Evolutionary conservation across 345 rosid genomes (phyloP).

Genomic region (Garcia nutans): DNA sequence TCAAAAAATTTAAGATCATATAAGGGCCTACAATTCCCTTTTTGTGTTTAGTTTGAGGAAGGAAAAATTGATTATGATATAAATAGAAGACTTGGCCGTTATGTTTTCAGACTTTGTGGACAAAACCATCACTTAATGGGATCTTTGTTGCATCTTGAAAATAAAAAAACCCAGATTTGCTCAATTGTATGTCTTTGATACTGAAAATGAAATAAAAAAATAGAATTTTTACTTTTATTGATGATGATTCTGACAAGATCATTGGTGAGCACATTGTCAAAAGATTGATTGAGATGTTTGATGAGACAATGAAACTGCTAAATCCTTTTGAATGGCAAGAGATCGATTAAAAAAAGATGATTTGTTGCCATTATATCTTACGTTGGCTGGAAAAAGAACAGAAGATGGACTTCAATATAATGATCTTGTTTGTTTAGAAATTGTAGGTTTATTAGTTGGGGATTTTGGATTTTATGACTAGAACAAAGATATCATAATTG

Average conservation of each 20-base stretch:
- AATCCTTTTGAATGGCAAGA: background rate
- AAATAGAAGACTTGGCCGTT: background rate
- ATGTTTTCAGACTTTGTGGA: no score
- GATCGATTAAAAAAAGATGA: background rate
- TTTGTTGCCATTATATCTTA: background rate
- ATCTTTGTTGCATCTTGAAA: background rate
- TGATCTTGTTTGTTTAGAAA: no score
- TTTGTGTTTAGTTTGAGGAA: background rate
- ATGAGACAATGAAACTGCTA: background rate
- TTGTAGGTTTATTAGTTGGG: background rate
- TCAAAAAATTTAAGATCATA: no score
- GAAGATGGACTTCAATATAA: background rate
- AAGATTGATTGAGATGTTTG: background rate
- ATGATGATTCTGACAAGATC: accelerated
- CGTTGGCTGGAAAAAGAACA: background rate
- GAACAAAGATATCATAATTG: background rate
- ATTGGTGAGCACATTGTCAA: background rate
- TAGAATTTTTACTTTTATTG: background rate
- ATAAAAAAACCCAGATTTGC: accelerated
- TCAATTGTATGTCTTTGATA: conserved; percentile 12
- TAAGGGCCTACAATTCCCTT: background rate
- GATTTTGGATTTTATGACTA: background rate
- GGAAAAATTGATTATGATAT: background rate
- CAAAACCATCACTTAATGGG: no score
- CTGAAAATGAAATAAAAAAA: background rate